Conservation (phyloP, 176 grass and related monocot species). For the Cocos nucifera region DNA sequence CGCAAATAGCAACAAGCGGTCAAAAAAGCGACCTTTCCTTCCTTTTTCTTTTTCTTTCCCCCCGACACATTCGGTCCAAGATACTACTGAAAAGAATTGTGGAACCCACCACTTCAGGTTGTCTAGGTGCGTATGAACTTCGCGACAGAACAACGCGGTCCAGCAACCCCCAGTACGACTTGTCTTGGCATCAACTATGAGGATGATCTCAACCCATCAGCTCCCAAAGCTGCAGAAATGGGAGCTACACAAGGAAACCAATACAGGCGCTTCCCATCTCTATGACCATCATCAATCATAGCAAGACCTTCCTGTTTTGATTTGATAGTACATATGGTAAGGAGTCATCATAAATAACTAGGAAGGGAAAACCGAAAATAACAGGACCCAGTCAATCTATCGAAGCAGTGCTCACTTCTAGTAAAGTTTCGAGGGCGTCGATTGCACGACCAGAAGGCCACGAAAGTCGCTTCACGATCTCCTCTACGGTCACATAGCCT, state of each 20-base stretch:
- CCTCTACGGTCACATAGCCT: conserved; percentile 73
- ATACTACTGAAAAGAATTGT: too few relatives aligned
- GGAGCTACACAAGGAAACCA: conserved; percentile 89
- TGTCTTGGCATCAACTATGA: too few relatives aligned
- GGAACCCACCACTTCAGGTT: too few relatives aligned
- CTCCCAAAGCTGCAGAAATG: conserved; percentile 37
- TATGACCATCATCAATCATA: conserved; percentile 95
- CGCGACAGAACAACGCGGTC: too few relatives aligned
- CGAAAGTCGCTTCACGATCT: conserved; percentile 60
- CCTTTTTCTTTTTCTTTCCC: too few relatives aligned
- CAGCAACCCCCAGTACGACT: too few relatives aligned
- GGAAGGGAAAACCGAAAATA: background rate
- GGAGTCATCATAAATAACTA: background rate
- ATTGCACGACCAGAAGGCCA: conserved; percentile 69
- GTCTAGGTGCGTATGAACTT: too few relatives aligned
- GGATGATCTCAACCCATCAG: conserved; percentile 17
- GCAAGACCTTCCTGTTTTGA: conserved; percentile 72
- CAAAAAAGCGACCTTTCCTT: too few relatives aligned
- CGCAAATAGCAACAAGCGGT: too few relatives aligned
- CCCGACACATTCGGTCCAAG: too few relatives aligned
- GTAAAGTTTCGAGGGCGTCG: conserved; percentile 75
- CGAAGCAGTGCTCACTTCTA: conserved; percentile 54
- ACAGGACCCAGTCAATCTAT: too few relatives aligned
- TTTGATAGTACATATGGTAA: background rate
- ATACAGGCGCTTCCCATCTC: conserved; percentile 62